A percentile compares a stretch with the other conserved stretches of the same genome.
Evolutionary conservation across 2,329 filamentous ascomycete genomes (phyloP).

Genomic region (Pseudogymnoascus sp.): DNA sequence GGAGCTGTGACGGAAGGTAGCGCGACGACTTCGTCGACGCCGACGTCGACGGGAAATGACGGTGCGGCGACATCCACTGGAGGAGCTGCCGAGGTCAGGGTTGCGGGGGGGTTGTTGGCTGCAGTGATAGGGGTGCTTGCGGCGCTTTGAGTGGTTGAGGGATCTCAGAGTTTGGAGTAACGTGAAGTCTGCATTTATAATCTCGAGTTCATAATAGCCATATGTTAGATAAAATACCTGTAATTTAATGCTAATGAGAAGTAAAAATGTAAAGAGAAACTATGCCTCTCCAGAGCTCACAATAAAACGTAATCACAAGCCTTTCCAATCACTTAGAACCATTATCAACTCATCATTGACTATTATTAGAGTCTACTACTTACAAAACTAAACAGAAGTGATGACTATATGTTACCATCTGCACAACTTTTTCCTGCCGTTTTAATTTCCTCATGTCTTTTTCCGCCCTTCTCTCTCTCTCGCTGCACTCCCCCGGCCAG

Average conservation of each 20-base stretch:
- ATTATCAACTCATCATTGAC: neutral
- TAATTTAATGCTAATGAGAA: neutral
- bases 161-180: neutral
- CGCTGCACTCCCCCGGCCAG: neutral
- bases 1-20: neutral
- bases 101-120: conserved; percentile 1
- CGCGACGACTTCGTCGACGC: neutral
- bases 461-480: neutral
- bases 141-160: neutral
- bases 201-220: neutral
- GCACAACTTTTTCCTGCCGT: neutral
- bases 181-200: neutral
- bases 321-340: neutral
- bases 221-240: neutral
- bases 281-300: neutral
- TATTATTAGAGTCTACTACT: neutral
- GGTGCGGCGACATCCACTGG: neutral
- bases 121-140: neutral
- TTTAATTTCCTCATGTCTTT: neutral
- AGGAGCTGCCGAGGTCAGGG: neutral
- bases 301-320: neutral
- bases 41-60: neutral
- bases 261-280: neutral
- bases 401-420: neutral
- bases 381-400: neutral